Evolutionary conservation across 2,329 filamentous ascomycete species (phyloP).

Genomic region (Alternaria arbusti): DNA sequence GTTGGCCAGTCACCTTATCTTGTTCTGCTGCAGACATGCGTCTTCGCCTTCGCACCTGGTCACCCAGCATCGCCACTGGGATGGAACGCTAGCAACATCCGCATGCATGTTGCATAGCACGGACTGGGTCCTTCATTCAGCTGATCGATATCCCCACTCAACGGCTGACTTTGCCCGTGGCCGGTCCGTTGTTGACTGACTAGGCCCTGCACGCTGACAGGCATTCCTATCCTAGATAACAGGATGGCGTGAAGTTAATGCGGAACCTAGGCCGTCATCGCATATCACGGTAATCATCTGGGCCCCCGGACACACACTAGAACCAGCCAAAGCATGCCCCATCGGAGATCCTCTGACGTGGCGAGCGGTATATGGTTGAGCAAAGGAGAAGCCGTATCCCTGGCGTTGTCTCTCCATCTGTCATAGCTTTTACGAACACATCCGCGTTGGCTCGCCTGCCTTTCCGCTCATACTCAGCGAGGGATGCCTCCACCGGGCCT

Average conservation of each 20-base stretch:
- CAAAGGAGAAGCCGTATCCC: slow-evolving; percentile 44
- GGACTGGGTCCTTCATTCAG: slow-evolving; percentile 43
- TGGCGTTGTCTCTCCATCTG: slow-evolving; percentile 49
- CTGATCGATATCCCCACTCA: slow-evolving; percentile 49
- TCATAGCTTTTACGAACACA: slow-evolving; percentile 44
- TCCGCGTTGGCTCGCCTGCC: slow-evolving; percentile 36
- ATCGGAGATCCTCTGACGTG: slow-evolving; percentile 62
- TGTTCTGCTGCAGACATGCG: slow-evolving; percentile 48
- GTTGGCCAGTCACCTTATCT: slow-evolving; percentile 59
- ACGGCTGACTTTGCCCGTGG: slow-evolving; percentile 47
- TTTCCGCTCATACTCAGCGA: slow-evolving; percentile 35
- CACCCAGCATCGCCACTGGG: slow-evolving; percentile 44
- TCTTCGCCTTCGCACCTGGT: slow-evolving; percentile 44
- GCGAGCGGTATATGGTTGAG: slow-evolving; percentile 55
- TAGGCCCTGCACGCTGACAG: slow-evolving; percentile 52
- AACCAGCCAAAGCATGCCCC: slow-evolving; percentile 54
- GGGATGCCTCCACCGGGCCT: slow-evolving; percentile 38
- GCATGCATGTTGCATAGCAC: slow-evolving; percentile 50
- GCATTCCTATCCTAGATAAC: slow-evolving; percentile 51
- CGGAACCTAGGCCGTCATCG: slow-evolving; percentile 52
- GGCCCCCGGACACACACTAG: slow-evolving; percentile 52
- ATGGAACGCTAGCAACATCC: slow-evolving; percentile 44
- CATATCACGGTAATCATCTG: slow-evolving; percentile 54
- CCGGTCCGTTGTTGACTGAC: slow-evolving; percentile 50
- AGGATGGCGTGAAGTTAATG: slow-evolving; percentile 52